These are phyloP conservation scores for Wakefieldia striispora DNA, from an alignment of 768 basidiomycete species.

Conservation along the genomic window DNA sequence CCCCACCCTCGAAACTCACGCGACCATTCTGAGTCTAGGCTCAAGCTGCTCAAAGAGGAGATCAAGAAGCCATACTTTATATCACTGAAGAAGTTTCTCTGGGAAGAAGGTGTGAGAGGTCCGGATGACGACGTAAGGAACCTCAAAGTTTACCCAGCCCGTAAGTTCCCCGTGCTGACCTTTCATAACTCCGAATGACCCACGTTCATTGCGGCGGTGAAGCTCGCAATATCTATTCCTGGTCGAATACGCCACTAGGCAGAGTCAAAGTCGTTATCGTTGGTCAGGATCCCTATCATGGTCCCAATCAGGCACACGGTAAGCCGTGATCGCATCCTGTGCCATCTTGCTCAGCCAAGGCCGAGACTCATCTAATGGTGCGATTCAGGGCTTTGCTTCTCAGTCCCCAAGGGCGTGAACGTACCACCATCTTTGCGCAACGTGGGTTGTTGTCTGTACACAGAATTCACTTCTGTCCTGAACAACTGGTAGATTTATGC, in stretches of 20 bases:
- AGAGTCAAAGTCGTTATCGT: conserved; percentile 87
- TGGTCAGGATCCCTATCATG: conserved; percentile 88
- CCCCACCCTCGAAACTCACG: conserved; percentile 1
- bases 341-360: conserved; percentile 1
- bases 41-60: conserved; percentile 72
- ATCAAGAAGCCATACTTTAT: conserved; percentile 78
- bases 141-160: conserved; percentile 72
- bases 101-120: conserved; percentile 59
- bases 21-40: conserved; percentile 41
- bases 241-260: conserved; percentile 86
- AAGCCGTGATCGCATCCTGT: conserved; percentile 19
- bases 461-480: neutral
- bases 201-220: conserved; percentile 16
- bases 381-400: conserved; percentile 75
- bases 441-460: conserved; percentile 40
- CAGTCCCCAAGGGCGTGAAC: conserved; percentile 74
- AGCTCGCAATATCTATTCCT: conserved; percentile 87
- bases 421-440: conserved; percentile 84
- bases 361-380: conserved; percentile 7
- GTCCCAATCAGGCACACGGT: conserved; percentile 83
- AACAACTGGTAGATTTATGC: conserved; percentile 66
- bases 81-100: conserved; percentile 65
- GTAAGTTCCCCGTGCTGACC: conserved; percentile 44
- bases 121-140: conserved; percentile 43
- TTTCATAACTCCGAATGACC: conserved; percentile 1